phyloP scores from a whole-genome alignment of 352 stramenopile species.

The Pythium dissotocum region DNA sequence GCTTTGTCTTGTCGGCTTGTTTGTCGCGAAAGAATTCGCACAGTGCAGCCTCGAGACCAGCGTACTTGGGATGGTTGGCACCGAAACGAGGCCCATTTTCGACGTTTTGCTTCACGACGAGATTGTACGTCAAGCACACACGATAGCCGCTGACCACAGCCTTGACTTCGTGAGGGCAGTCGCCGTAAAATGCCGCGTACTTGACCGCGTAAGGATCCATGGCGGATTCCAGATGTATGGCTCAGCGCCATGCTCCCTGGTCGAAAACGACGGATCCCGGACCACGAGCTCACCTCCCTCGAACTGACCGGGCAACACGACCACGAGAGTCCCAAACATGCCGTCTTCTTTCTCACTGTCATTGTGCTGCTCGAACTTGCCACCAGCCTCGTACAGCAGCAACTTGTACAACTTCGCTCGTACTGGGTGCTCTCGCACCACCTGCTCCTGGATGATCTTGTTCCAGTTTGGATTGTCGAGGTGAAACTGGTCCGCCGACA shows the following conservation, averaged over 20 bases:
- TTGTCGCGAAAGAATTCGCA: constrained; percentile 9
- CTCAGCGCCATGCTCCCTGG: too few species aligned
- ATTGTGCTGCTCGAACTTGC: constrained; percentile 43
- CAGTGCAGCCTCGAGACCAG: constrained; percentile 10
- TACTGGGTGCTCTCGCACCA: not conserved
- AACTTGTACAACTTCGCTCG: constrained; percentile 42
- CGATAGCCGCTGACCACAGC: constrained; percentile 18
- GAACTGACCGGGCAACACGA: constrained; percentile 37
- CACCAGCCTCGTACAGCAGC: constrained; percentile 41
- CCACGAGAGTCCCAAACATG: constrained; percentile 51
- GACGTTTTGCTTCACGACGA: constrained; percentile 8
- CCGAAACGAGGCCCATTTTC: not conserved
- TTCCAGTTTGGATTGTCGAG: constrained; percentile 22
- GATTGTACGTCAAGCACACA: constrained; percentile 25
- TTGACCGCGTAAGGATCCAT: constrained; percentile 18
- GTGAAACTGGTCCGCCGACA: constrained; percentile 14
- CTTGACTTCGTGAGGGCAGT: constrained; percentile 26
- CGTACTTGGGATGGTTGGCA: constrained; percentile 6
- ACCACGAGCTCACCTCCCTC: constrained; percentile 24
- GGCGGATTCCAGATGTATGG: constrained; percentile 12
- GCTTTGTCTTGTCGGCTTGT: constrained; percentile 6
- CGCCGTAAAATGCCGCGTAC: constrained; percentile 25
- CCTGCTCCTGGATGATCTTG: constrained; percentile 18
- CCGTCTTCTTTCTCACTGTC: constrained; percentile 54
- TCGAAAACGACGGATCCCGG: not conserved